Evolutionary conservation across 345 rosid species (phyloP).

Genomic region (Jatropha curcas): DNA sequence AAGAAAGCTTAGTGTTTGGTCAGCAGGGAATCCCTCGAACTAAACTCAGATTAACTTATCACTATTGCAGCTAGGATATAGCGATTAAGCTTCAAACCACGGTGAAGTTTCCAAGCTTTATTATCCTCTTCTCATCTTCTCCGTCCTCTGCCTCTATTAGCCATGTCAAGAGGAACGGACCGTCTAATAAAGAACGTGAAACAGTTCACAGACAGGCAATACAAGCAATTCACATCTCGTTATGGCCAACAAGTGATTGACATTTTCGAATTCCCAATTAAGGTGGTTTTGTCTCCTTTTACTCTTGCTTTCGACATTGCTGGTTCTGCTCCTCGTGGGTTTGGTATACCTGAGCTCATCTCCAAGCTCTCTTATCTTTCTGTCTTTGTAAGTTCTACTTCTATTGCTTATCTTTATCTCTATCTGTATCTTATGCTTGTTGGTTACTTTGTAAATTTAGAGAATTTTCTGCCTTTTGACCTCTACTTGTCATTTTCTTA

Average conservation of each 20-base stretch:
- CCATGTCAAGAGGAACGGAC: conserved; percentile 68
- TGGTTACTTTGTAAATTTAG: background rate
- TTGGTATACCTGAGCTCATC: conserved; percentile 81
- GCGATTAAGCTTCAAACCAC: no score
- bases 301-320: conserved; percentile 85
- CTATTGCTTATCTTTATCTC: background rate
- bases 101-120: background rate
- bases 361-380: conserved; percentile 71
- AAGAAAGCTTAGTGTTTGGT: background rate
- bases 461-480: background rate
- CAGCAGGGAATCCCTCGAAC: background rate
- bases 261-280: conserved; percentile 72
- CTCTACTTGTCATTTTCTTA: conserved; percentile 5
- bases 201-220: conserved; percentile 59
- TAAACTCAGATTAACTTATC: background rate
- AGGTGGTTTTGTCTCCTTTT: conserved; percentile 74
- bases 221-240: conserved; percentile 52
- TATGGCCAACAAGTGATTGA: conserved; percentile 70
- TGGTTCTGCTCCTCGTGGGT: conserved; percentile 93
- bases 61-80: no score
- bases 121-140: conserved; percentile 12
- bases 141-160: conserved; percentile 6
- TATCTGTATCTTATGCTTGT: background rate
- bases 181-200: conserved; percentile 51
- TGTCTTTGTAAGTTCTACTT: conserved; percentile 54